Conservation (phyloP, 2,329 filamentous ascomycete genomes). For the Penicillium aurantiogriseum region DNA sequence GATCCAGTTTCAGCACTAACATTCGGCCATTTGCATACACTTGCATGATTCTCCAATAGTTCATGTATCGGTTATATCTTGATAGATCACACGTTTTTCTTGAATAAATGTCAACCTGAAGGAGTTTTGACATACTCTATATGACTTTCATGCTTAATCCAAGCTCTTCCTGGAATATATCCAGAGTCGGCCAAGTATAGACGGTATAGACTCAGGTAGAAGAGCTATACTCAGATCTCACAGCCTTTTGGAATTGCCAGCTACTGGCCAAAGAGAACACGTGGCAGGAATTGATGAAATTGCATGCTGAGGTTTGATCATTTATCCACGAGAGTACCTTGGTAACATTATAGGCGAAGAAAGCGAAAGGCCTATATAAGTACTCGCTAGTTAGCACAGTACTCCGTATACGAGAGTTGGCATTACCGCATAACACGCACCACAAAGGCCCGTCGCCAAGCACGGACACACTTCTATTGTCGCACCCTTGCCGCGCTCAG, state of each 20-base stretch:
- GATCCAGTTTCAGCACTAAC: conserved; percentile 6
- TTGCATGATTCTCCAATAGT: conserved; percentile 3
- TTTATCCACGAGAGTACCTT: background rate
- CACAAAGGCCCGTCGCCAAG: background rate
- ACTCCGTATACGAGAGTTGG: background rate
- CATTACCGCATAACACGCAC: background rate
- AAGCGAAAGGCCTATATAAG: background rate
- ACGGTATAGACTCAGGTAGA: too few relatives aligned
- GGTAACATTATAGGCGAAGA: background rate
- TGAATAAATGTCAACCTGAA: background rate
- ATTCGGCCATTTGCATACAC: conserved; percentile 3
- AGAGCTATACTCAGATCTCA: background rate
- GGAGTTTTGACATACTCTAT: too few relatives aligned
- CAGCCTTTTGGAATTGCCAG: too few relatives aligned
- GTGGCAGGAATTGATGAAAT: background rate
- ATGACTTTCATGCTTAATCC: too few relatives aligned
- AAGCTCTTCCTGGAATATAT: background rate
- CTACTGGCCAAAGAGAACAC: background rate
- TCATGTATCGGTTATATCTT: background rate
- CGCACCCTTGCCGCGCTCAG: background rate
- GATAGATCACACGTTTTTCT: background rate
- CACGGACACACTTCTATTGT: background rate
- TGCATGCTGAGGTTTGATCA: background rate
- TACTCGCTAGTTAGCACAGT: too few relatives aligned
- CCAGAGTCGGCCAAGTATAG: too few relatives aligned